Conservation (phyloP, 306 rosid genomes). For the Arachis hypogaea region DNA sequence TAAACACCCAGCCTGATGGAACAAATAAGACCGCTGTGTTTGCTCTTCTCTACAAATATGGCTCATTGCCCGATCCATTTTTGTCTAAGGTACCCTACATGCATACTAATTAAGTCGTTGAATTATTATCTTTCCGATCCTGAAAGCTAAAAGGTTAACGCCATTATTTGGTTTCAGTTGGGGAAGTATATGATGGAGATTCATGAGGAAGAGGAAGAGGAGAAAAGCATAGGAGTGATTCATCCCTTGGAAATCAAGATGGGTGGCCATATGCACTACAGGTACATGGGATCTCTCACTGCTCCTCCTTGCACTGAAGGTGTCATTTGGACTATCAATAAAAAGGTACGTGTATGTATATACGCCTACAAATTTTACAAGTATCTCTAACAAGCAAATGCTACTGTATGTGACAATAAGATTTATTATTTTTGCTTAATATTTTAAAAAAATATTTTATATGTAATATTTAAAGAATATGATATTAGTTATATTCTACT, state of each 20-base stretch:
- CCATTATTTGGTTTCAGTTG: conserved; percentile 44
- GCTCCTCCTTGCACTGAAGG: conserved; percentile 79
- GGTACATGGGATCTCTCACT: conserved; percentile 75
- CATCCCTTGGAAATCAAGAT: conserved; percentile 48
- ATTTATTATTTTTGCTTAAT: no score
- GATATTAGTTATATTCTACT: no score
- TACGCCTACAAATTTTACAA: no score
- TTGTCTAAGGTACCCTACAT: conserved; percentile 48
- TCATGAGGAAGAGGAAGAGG: conserved; percentile 29
- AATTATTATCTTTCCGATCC: no score
- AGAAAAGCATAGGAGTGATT: conserved; percentile 45
- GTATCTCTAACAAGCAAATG: no score
- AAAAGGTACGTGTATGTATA: conserved; percentile 41
- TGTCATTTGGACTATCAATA: conserved; percentile 64
- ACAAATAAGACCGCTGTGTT: conserved; percentile 53
- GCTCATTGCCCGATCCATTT: conserved; percentile 53
- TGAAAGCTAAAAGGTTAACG: no score
- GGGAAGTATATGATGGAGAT: conserved; percentile 37
- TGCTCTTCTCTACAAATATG: conserved; percentile 58
- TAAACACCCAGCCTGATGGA: conserved; percentile 41
- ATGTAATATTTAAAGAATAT: no score
- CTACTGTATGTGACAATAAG: no score
- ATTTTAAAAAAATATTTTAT: no score
- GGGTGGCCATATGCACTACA: conserved; percentile 49
- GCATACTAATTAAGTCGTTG: no score